Evolutionary conservation across 371 early-diverging fungal species (phyloP), one percentile per base, ranked within the genome.

Genomic region (Actinomortierella wolfii): DNA sequence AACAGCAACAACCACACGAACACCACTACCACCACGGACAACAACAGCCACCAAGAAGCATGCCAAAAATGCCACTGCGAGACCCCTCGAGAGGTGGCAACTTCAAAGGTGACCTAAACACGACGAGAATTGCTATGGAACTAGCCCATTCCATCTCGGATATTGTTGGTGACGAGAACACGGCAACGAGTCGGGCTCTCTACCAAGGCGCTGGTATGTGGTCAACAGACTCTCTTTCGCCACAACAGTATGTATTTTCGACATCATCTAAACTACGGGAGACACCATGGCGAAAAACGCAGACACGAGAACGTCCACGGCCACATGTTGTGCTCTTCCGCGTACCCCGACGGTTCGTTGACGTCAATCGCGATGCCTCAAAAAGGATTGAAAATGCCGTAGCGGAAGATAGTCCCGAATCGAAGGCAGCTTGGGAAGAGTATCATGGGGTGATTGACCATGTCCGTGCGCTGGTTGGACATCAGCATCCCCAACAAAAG

Each of bases 361-460:
- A 70, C 45, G 71, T 70, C 46, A 70, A 70, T 39, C 51, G 71
- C 47, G 57, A 70, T 15, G 25, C 61, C 14, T 23, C 46, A 2
- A 34, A 34, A 4, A 11, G 7, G 34, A 64, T 57, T 17, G 65
- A 70, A 17, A 70, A 70, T 28, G 71, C 71, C 15, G 58, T 61
- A 20, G 61, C 71, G 5, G 65, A 70, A 21, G 51, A 53, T 4
- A n/a, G 40, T 23, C 58, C 58, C 1, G 29, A 25, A 5, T 43
- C 65, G 5, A 51, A 64, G 40, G 71, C 65, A 20, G 71, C 71
- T 11, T 70, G 71, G 71, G 44, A 21, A 18, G 71, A 70, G 39
- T 70, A 70, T 21, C 71, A 70, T 47, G 71, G 51, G 11, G 17
- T 70, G 53, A 65, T 70, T 24, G 65, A 65, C 24, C 71, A 70